These are phyloP conservation scores for Cupressus sempervirens DNA, from an alignment of 75 land plant genomes.

Conservation along the genomic window DNA sequence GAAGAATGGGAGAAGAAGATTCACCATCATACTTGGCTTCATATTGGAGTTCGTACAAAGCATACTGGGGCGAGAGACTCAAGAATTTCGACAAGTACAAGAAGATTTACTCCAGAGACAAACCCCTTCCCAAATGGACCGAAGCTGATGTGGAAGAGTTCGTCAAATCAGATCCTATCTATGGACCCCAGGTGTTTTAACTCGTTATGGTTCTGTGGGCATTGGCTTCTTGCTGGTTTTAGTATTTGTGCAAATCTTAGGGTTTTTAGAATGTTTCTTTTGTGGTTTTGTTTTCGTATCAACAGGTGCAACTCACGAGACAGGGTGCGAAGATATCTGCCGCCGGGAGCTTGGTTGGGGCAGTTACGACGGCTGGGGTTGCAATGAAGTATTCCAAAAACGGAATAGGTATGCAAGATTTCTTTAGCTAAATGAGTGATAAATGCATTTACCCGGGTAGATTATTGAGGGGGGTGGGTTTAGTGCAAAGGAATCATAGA, in stretches of 20 bases:
- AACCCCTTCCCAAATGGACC: slow-evolving; percentile 55
- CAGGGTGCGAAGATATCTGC: slow-evolving; percentile 39
- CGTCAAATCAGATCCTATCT: slow-evolving; percentile 71
- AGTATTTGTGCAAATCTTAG: not conserved
- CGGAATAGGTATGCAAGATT: slow-evolving; percentile 30
- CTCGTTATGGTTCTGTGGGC: not conserved
- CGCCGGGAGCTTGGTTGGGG: slow-evolving; percentile 50
- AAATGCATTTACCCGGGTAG: not conserved
- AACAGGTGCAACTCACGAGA: slow-evolving; percentile 45
- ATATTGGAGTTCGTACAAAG: slow-evolving; percentile 13
- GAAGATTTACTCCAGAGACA: slow-evolving; percentile 22
- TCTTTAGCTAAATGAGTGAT: not conserved
- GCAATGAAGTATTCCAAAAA: slow-evolving; percentile 54
- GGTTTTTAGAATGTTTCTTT: not conserved
- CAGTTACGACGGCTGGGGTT: slow-evolving; percentile 49
- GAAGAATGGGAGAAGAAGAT: not conserved
- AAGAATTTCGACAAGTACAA: slow-evolving; percentile 30
- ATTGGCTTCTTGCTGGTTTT: not conserved
- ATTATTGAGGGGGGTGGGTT: not conserved
- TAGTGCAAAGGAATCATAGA: too few relatives aligned
- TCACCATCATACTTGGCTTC: not conserved
- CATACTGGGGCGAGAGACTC: slow-evolving; percentile 23
- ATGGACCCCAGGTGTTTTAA: slow-evolving; percentile 58
- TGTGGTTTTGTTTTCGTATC: not conserved
- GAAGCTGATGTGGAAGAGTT: slow-evolving; percentile 72